Conservation (phyloP, 108 stramenopile genomes). For the Skeletonema marinoi region DNA sequence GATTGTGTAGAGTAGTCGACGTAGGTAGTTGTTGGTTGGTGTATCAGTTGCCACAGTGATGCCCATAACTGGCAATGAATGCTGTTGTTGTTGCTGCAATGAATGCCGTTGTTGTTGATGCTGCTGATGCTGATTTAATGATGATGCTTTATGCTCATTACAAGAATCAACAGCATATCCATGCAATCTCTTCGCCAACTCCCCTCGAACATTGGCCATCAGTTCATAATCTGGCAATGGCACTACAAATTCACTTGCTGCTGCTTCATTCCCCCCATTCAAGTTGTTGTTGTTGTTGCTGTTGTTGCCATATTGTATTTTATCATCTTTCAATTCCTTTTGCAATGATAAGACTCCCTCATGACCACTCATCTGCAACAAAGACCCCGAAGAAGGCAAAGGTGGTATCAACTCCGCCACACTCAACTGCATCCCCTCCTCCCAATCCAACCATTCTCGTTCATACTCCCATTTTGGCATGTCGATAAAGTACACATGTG, state of each 20-base stretch:
- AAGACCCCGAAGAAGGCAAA: neutral
- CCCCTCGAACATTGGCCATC: conserved; percentile 13
- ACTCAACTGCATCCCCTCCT: conserved; percentile 2
- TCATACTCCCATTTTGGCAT: neutral
- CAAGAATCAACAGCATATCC: conserved; percentile 18
- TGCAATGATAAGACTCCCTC: neutral
- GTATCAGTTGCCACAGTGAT: conserved; percentile 41
- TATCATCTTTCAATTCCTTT: neutral
- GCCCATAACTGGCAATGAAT: conserved; percentile 33
- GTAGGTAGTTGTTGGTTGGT: conserved; percentile 33
- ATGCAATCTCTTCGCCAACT: conserved; percentile 14
- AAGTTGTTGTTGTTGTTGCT: neutral
- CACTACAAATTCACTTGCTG: conserved; percentile 14
- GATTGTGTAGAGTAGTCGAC: conserved; percentile 39
- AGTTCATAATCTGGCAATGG: conserved; percentile 44
- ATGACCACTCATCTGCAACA: neutral
- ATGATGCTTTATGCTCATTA: neutral
- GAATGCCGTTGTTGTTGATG: conserved; percentile 6
- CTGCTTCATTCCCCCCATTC: neutral
- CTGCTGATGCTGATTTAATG: neutral
- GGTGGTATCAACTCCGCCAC: conserved; percentile 10
- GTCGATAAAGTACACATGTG: neutral
- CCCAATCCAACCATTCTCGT: conserved; percentile 2
- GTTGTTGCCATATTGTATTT: neutral
- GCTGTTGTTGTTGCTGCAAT: neutral